Evolutionary conservation across 2,329 filamentous ascomycete species (phyloP).

Genomic region (Talaromyces sp.): DNA sequence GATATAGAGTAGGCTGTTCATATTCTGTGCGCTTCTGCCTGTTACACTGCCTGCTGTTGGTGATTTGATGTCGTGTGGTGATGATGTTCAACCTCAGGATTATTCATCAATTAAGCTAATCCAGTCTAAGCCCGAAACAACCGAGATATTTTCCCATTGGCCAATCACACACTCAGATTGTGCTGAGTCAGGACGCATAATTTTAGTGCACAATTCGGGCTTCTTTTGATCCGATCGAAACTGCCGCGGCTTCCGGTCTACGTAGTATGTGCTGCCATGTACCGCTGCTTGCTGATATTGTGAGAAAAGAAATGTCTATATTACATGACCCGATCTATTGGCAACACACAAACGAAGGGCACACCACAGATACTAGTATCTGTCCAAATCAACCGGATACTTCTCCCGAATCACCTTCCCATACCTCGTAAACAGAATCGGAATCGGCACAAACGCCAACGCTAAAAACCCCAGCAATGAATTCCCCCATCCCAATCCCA

Average conservation of each 20-base stretch:
- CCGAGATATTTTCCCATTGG: not conserved
- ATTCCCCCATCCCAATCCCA: slow-evolving; percentile 50
- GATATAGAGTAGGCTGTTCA: not conserved
- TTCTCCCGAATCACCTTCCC: slow-evolving; percentile 26
- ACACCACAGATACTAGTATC: not conserved
- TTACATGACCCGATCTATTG: not conserved
- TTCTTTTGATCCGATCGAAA: not conserved
- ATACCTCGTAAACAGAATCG: slow-evolving; percentile 30
- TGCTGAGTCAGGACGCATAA: not conserved
- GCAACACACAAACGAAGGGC: not conserved
- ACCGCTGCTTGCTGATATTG: not conserved
- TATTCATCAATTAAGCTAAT: not conserved
- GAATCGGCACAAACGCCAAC: slow-evolving; percentile 45
- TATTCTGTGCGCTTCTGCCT: not conserved
- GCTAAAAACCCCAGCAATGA: slow-evolving; percentile 55
- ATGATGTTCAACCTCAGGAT: not conserved
- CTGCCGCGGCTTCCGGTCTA: not conserved
- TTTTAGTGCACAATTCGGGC: not conserved
- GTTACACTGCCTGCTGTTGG: not conserved
- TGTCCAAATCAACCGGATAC: slow-evolving; percentile 11
- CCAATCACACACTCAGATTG: not conserved
- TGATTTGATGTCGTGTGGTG: not conserved
- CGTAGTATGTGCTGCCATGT: not conserved
- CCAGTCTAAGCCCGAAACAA: not conserved
- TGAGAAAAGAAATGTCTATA: not conserved